These are phyloP conservation scores for Zygoascus bituminiphila DNA, from an alignment of 805 yeast genomes.

Conservation along the genomic window DNA sequence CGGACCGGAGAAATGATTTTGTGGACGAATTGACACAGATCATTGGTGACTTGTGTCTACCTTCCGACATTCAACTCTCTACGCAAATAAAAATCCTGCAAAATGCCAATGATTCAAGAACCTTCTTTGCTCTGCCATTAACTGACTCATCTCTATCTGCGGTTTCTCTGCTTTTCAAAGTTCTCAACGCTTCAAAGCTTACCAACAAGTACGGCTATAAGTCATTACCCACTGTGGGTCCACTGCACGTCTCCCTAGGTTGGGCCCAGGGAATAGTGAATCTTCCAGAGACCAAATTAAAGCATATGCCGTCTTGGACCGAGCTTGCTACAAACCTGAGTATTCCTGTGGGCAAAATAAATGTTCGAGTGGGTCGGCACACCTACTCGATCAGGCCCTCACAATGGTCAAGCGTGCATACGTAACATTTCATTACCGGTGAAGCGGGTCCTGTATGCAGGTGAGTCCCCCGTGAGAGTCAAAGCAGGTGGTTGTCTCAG, in stretches of 20 bases:
- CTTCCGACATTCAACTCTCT: neutral
- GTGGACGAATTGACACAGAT: neutral
- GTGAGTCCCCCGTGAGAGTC: too few relatives aligned
- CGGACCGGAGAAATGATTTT: slow-evolving; percentile 10
- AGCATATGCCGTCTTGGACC: too few relatives aligned
- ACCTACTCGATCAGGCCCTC: neutral
- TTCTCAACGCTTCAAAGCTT: neutral
- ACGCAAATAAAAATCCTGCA: neutral
- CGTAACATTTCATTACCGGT: too few relatives aligned
- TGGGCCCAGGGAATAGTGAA: too few relatives aligned
- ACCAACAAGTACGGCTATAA: neutral
- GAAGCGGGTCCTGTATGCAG: too few relatives aligned
- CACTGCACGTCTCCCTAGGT: neutral
- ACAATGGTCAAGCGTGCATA: too few relatives aligned
- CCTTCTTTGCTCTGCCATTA: slow-evolving; percentile 1
- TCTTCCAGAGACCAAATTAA: too few relatives aligned
- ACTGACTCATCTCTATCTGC: neutral
- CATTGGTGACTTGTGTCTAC: neutral
- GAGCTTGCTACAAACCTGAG: too few relatives aligned
- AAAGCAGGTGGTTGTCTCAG: too few relatives aligned
- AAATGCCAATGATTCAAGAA: neutral
- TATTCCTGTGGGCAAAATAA: neutral
- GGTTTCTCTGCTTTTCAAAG: neutral
- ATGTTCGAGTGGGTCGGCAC: neutral
- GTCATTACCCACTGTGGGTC: neutral